A percentile compares a stretch with the other conserved stretches of the same genome.
phyloP scores from a whole-genome alignment of 2,329 filamentous ascomycete species.

The Ophiocordyceps camponoti-rufipedis region DNA sequence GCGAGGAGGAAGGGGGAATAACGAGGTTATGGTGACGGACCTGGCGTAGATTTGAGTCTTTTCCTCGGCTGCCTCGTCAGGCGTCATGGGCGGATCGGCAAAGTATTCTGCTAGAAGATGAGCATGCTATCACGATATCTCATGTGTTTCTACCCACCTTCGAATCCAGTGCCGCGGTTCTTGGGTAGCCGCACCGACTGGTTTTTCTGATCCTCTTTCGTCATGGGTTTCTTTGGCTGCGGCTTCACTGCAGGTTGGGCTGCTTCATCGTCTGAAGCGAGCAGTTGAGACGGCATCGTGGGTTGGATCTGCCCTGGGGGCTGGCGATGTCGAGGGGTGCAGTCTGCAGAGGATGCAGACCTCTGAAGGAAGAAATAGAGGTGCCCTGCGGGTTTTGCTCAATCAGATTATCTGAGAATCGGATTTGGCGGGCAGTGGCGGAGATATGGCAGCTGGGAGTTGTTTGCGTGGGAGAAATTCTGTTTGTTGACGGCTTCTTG shows the following conservation, averaged over 20 bases:
- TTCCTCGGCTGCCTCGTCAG: slow-evolving; percentile 48
- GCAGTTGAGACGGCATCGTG: not conserved
- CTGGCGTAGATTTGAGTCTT: slow-evolving; percentile 43
- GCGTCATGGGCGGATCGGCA: slow-evolving; percentile 62
- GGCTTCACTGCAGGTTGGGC: not conserved
- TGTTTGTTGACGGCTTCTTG: too few species aligned
- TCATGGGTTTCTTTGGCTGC: too few species aligned
- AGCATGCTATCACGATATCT: not conserved
- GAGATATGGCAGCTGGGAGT: too few species aligned
- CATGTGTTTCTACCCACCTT: slow-evolving; percentile 26
- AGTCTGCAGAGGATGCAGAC: too few species aligned
- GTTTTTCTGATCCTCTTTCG: too few species aligned
- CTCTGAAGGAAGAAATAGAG: too few species aligned
- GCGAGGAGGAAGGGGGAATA: not conserved
- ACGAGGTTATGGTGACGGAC: slow-evolving; percentile 21
- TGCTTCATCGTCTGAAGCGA: not conserved
- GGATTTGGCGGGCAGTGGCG: too few species aligned
- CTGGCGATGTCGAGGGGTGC: too few species aligned
- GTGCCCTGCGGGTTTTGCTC: too few species aligned
- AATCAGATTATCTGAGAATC: too few species aligned
- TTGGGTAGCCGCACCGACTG: slow-evolving; percentile 12
- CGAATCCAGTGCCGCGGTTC: slow-evolving; percentile 45
- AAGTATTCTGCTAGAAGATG: slow-evolving; percentile 39
- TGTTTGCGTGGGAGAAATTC: too few species aligned
- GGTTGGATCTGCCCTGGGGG: too few species aligned